Conservation (phyloP, 805 yeast genomes). For the Candida loeiensis region DNA sequence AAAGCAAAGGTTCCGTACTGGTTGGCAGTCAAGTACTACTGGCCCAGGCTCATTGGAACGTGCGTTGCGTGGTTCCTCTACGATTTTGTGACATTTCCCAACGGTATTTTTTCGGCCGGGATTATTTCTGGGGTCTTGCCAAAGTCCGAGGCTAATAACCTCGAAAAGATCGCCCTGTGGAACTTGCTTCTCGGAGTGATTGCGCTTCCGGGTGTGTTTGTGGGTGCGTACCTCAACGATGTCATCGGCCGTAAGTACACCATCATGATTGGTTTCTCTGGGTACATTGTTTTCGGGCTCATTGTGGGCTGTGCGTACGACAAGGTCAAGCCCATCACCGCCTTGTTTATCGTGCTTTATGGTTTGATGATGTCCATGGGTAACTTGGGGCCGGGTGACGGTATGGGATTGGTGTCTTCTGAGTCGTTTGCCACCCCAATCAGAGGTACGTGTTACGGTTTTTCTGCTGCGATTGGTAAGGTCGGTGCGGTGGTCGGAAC, state of each 20-base stretch:
- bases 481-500: slow-evolving; percentile 86
- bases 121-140: slow-evolving; percentile 53
- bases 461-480: slow-evolving; percentile 77
- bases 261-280: slow-evolving; percentile 65
- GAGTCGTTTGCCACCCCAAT: slow-evolving; percentile 75
- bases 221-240: slow-evolving; percentile 67
- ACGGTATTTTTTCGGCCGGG: slow-evolving; percentile 61
- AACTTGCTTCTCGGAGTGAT: slow-evolving; percentile 60
- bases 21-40: slow-evolving; percentile 61
- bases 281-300: slow-evolving; percentile 68
- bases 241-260: slow-evolving; percentile 69
- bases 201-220: slow-evolving; percentile 67
- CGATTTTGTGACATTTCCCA: slow-evolving; percentile 79
- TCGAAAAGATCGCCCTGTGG: slow-evolving; percentile 70
- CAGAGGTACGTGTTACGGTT: slow-evolving; percentile 71
- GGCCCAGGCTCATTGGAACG: slow-evolving; percentile 66
- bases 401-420: slow-evolving; percentile 64
- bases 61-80: slow-evolving; percentile 77
- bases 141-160: slow-evolving; percentile 27
- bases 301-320: slow-evolving; percentile 65
- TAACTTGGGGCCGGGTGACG: slow-evolving; percentile 77
- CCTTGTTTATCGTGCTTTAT: slow-evolving; percentile 66
- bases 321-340: slow-evolving; percentile 52
- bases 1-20: slow-evolving; percentile 49
- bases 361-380: slow-evolving; percentile 70